Conservation (phyloP, 2,329 filamentous ascomycete species). For the Metarhizium album region DNA sequence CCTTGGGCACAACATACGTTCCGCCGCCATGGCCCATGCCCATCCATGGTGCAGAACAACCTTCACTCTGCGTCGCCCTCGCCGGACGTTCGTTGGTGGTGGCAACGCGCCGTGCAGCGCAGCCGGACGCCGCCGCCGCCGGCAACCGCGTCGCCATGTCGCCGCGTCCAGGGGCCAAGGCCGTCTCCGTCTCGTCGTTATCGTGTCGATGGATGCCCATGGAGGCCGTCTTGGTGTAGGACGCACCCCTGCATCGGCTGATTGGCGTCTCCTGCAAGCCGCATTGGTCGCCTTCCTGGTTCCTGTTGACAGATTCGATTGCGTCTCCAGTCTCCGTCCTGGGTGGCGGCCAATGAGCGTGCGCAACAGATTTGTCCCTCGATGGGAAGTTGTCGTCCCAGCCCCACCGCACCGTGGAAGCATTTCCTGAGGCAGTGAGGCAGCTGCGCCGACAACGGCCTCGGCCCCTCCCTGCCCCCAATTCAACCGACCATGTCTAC, state of each 20-base stretch:
- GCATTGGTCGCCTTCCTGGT: not conserved
- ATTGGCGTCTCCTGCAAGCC: not conserved
- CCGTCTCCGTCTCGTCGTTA: too few species aligned
- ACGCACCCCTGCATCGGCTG: not conserved
- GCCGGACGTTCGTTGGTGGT: not conserved
- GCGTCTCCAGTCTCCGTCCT: not conserved
- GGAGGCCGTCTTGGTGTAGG: too few species aligned
- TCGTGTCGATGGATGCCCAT: too few species aligned
- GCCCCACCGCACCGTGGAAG: too few species aligned
- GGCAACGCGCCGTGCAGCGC: not conserved
- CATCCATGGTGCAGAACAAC: not conserved
- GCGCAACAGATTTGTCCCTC: not conserved
- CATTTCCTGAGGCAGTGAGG: too few species aligned
- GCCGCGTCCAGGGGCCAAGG: not conserved
- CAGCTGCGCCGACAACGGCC: not conserved
- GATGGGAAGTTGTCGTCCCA: not conserved
- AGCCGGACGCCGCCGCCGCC: not conserved
- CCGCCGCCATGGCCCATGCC: not conserved
- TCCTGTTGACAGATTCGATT: conserved; percentile 7
- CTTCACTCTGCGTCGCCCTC: too few species aligned
- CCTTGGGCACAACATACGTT: too few species aligned
- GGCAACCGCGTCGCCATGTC: not conserved
- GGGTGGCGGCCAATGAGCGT: conserved; percentile 1
- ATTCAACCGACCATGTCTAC: too few species aligned
- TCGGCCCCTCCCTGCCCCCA: not conserved